These are phyloP conservation scores for Yueomyces sinensis DNA, from an alignment of 805 yeast genomes.

Conservation along the genomic window DNA sequence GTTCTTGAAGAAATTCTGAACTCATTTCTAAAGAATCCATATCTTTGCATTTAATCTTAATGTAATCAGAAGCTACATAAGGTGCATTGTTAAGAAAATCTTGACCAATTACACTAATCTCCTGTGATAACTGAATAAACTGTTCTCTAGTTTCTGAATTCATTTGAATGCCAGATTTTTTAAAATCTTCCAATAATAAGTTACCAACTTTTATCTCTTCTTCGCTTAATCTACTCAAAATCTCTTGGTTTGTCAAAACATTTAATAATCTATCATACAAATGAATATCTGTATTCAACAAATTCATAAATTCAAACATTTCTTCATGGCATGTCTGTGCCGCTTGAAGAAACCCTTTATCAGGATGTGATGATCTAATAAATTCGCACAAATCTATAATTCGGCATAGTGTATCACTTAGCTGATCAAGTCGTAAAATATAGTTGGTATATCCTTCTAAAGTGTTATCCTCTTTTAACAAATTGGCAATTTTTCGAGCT, in stretches of 20 bases:
- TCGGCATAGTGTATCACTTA: conserved; percentile 80
- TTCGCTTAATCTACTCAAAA: conserved; percentile 29
- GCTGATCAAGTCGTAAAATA: conserved; percentile 59
- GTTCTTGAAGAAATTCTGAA: conserved; percentile 11
- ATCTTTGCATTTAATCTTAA: conserved; percentile 13
- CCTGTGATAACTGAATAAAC: conserved; percentile 68
- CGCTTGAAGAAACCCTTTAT: conserved; percentile 50
- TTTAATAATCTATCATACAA: conserved; percentile 46
- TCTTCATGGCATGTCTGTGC: conserved; percentile 82
- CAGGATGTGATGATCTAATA: conserved; percentile 79
- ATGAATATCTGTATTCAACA: conserved; percentile 70
- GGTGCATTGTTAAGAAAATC: conserved; percentile 35
- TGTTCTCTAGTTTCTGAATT: conserved; percentile 46
- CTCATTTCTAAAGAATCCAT: conserved; percentile 10
- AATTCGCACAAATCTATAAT: conserved; percentile 92
- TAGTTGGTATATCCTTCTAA: conserved; percentile 34
- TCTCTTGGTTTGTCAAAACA: conserved; percentile 32
- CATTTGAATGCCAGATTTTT: conserved; percentile 81
- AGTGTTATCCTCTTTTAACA: conserved; percentile 37
- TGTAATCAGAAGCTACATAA: conserved; percentile 8
- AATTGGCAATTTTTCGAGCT: conserved; percentile 49
- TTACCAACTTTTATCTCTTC: conserved; percentile 82
- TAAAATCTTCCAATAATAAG: conserved; percentile 70
- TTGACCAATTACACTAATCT: conserved; percentile 72
- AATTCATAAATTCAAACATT: conserved; percentile 89